Evolutionary conservation across 139 green algal species (phyloP).

Genomic region (Penium margaritaceum): DNA sequence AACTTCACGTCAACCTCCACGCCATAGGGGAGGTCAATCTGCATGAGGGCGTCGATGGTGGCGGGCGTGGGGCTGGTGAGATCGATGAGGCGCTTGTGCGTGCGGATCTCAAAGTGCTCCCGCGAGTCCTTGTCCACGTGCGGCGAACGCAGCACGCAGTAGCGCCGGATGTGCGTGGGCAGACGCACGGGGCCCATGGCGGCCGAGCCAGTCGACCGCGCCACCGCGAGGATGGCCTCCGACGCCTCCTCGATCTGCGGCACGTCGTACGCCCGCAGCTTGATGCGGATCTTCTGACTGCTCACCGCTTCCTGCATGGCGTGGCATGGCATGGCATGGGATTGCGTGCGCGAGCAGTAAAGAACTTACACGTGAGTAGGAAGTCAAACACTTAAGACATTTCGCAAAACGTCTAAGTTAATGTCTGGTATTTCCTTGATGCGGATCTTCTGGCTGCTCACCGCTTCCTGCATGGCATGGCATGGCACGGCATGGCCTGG

Average conservation of each 20-base stretch:
- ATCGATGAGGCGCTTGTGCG: slow-evolving; percentile 70
- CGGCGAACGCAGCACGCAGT: slow-evolving; percentile 68
- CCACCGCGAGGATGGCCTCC: slow-evolving; percentile 62
- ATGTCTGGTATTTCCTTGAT: too few relatives aligned
- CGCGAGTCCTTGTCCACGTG: slow-evolving; percentile 82
- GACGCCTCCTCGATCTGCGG: slow-evolving; percentile 56
- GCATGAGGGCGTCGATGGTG: slow-evolving; percentile 76
- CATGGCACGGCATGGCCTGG: too few relatives aligned
- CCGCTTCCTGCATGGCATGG: too few relatives aligned
- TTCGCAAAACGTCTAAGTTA: too few relatives aligned
- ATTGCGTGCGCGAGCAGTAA: too few relatives aligned
- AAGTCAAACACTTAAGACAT: too few relatives aligned
- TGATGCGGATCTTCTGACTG: slow-evolving; percentile 63
- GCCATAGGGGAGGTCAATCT: slow-evolving; percentile 69
- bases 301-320: too few relatives aligned
- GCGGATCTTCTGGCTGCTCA: too few relatives aligned
- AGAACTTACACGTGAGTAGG: too few relatives aligned
- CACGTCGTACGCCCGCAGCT: slow-evolving; percentile 67
- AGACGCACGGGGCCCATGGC: slow-evolving; percentile 70
- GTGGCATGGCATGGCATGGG: too few relatives aligned
- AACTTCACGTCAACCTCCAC: slow-evolving; percentile 69
- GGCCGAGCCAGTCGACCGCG: slow-evolving; percentile 57
- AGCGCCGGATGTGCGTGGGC: slow-evolving; percentile 59
- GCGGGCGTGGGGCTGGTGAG: slow-evolving; percentile 59
- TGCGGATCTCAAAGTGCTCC: slow-evolving; percentile 80